Conservation (phyloP, 1,139 yeast species). For the Ashbya aceris region DNA sequence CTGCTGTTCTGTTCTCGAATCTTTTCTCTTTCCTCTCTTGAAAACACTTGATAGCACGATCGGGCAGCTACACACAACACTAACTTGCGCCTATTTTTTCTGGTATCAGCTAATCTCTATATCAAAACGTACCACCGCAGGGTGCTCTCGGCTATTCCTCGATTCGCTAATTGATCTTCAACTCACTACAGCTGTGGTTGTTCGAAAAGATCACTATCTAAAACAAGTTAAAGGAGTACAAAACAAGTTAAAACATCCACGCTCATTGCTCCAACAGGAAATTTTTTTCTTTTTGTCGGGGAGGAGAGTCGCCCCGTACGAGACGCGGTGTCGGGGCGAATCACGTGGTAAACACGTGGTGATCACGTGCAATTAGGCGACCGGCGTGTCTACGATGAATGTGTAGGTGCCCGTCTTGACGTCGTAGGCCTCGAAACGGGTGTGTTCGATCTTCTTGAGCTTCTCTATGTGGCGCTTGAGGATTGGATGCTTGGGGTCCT, state of each 20-base stretch:
- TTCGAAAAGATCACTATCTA: slow-evolving; percentile 1
- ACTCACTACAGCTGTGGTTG: neutral
- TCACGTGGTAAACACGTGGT: slow-evolving; percentile 43
- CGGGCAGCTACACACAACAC: neutral
- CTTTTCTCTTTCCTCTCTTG: slow-evolving; percentile 1
- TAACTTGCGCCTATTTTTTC: neutral
- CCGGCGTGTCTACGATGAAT: slow-evolving; percentile 38
- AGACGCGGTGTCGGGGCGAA: neutral
- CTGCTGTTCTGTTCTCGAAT: neutral
- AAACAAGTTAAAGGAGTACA: slow-evolving; percentile 5
- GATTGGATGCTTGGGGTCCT: slow-evolving; percentile 68
- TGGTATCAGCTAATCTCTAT: slow-evolving; percentile 5
- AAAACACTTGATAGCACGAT: neutral
- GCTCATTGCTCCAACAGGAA: slow-evolving; percentile 4
- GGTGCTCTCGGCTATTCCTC: neutral
- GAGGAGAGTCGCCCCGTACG: neutral
- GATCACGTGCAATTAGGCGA: slow-evolving; percentile 62
- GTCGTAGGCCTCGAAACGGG: slow-evolving; percentile 68
- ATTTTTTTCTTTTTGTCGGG: slow-evolving; percentile 1
- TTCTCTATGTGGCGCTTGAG: slow-evolving; percentile 61
- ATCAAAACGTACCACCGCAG: slow-evolving; percentile 3
- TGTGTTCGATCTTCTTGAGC: slow-evolving; percentile 49
- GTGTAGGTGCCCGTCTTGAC: slow-evolving; percentile 76
- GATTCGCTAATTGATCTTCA: slow-evolving; percentile 2
- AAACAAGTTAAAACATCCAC: slow-evolving; percentile 3